phyloP scores from a whole-genome alignment of 192 early-diverging fungal genomes.

The Coemansia sp. region DNA sequence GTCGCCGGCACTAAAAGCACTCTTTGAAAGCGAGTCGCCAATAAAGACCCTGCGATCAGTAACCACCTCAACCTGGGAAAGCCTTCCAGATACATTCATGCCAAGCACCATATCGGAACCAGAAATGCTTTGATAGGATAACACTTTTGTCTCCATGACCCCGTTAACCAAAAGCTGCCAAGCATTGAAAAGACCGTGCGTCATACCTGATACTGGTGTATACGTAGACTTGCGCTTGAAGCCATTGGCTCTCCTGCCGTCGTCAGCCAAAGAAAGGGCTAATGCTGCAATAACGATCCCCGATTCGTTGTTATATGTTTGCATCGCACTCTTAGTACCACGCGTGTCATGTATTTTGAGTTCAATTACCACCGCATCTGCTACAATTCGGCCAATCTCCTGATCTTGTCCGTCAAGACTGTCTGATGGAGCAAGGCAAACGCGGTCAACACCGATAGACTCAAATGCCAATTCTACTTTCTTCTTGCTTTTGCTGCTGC shows the following conservation, averaged over 20 bases:
- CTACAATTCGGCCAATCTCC: neutral
- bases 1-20: neutral
- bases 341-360: constrained; percentile 4
- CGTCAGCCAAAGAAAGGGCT: constrained; percentile 11
- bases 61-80: constrained; percentile 26
- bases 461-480: neutral
- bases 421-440: constrained; percentile 2
- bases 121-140: constrained; percentile 8
- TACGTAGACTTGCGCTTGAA: neutral
- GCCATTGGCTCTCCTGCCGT: neutral
- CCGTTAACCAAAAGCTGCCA: constrained; percentile 19
- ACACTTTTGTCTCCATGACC: neutral
- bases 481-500: neutral
- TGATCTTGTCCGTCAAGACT: constrained; percentile 1
- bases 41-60: constrained; percentile 18
- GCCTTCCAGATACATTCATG: constrained; percentile 31
- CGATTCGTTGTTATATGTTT: neutral
- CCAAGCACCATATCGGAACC: constrained; percentile 15
- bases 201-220: neutral
- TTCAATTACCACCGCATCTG: neutral
- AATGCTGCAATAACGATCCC: constrained; percentile 25
- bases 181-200: constrained; percentile 21
- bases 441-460: neutral
- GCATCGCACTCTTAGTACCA: neutral
- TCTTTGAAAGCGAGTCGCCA: constrained; percentile 20